phyloP scores from a whole-genome alignment of 2,329 filamentous ascomycete species.

The Fusarium buxicola region DNA sequence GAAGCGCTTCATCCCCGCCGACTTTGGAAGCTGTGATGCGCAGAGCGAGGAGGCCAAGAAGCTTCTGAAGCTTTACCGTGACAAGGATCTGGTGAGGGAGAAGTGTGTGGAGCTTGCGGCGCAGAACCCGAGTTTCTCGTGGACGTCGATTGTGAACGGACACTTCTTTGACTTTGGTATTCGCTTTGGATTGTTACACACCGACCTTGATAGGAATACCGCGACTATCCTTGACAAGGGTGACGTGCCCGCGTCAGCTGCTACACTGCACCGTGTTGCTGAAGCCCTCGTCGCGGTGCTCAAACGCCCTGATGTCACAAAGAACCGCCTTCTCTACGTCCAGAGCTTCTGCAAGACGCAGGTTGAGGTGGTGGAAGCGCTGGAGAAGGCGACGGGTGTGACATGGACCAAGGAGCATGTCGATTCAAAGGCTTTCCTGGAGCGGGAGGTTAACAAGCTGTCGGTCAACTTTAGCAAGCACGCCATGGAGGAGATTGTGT shows the following conservation, averaged over 20 bases:
- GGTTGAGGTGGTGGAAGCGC: slow-evolving; percentile 57
- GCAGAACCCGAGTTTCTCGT: slow-evolving; percentile 59
- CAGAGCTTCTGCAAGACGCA: slow-evolving; percentile 62
- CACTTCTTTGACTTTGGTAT: slow-evolving; percentile 64
- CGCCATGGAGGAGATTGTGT: slow-evolving; percentile 61
- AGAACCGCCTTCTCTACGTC: slow-evolving; percentile 62
- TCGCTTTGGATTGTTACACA: slow-evolving; percentile 50
- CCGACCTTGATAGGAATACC: slow-evolving; percentile 58
- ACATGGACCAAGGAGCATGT: slow-evolving; percentile 51
- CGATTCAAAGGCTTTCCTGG: slow-evolving; percentile 56
- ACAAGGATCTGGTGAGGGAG: slow-evolving; percentile 50
- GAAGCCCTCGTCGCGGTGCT: slow-evolving; percentile 63
- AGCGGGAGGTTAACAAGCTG: slow-evolving; percentile 53
- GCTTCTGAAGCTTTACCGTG: slow-evolving; percentile 50
- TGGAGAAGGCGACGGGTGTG: slow-evolving; percentile 62
- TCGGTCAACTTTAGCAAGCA: slow-evolving; percentile 49
- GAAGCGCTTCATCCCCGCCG: slow-evolving; percentile 70
- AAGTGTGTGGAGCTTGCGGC: slow-evolving; percentile 48
- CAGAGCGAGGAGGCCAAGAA: slow-evolving; percentile 50
- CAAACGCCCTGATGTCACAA: slow-evolving; percentile 60
- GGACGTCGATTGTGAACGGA: slow-evolving; percentile 60
- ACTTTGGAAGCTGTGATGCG: slow-evolving; percentile 61
- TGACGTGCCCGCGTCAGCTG: slow-evolving; percentile 59
- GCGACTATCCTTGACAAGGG: slow-evolving; percentile 65
- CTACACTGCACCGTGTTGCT: slow-evolving; percentile 62